Percentiles rank a stretch among this genome's conserved stretches.
phyloP scores from a whole-genome alignment of 306 rosid species.

The Acacia confusa region DNA sequence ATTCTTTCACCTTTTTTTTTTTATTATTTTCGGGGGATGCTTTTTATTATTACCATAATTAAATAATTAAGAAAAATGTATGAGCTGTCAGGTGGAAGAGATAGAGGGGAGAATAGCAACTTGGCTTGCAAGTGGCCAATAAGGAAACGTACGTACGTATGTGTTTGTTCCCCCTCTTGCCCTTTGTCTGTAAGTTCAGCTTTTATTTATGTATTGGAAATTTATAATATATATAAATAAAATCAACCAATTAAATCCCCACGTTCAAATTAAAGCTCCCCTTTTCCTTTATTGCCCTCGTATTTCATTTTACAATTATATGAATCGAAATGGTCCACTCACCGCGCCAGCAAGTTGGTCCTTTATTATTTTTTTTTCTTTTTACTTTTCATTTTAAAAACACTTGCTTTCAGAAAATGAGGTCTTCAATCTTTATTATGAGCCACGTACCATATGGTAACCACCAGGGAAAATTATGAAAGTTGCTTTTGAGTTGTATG shows the following conservation, averaged over 20 bases:
- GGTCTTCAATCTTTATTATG: not conserved
- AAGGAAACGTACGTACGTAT: constrained; percentile 40
- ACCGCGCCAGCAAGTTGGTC: not conserved
- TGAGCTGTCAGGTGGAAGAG: constrained; percentile 25
- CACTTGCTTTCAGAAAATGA: not conserved
- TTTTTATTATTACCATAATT: not conserved
- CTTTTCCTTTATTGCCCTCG: not conserved
- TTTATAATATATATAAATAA: too few relatives aligned
- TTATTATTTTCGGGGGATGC: not conserved
- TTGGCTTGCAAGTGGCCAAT: constrained; percentile 63
- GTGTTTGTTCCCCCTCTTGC: constrained; percentile 31
- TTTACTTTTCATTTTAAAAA: not conserved
- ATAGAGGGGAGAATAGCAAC: constrained; percentile 41
- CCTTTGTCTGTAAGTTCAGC: not conserved
- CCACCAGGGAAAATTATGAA: not conserved
- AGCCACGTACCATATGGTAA: not conserved
- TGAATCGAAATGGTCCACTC: not conserved
- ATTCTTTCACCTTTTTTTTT: constrained; percentile 15
- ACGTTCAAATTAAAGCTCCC: not conserved
- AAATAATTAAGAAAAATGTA: not conserved
- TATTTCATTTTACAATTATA: not conserved
- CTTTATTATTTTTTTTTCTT: not conserved
- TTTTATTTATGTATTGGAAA: not conserved
- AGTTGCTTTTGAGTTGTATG: not conserved
- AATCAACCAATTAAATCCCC: not conserved